Conservation (phyloP, 2,329 filamentous ascomycete species). For the Bimuria novae-zelandiae region DNA sequence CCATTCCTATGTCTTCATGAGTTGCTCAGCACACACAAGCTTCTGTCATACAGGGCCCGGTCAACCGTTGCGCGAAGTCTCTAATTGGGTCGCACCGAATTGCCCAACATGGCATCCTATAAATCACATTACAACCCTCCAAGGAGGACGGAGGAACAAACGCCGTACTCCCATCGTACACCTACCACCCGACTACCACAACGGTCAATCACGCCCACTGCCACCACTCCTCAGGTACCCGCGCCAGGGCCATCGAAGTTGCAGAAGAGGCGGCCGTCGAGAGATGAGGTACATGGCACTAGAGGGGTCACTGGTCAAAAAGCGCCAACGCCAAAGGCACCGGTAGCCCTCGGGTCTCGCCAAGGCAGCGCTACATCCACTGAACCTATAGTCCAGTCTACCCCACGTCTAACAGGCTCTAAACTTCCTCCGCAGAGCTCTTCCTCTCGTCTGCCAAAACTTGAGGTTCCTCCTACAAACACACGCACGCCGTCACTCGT, state of each 20-base stretch:
- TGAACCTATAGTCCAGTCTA: slow-evolving; percentile 25
- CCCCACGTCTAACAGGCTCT: slow-evolving; percentile 22
- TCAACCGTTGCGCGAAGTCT: slow-evolving; percentile 28
- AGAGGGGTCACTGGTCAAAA: slow-evolving; percentile 25
- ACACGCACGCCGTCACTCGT: slow-evolving; percentile 54
- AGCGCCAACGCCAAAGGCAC: slow-evolving; percentile 21
- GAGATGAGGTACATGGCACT: slow-evolving; percentile 33
- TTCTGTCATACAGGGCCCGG: slow-evolving; percentile 36
- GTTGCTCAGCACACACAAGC: slow-evolving; percentile 42
- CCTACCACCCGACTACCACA: slow-evolving; percentile 44
- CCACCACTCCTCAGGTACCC: slow-evolving; percentile 33
- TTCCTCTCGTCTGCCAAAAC: slow-evolving; percentile 42
- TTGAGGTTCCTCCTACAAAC: slow-evolving; percentile 37
- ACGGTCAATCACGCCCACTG: slow-evolving; percentile 41
- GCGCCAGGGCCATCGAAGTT: slow-evolving; percentile 37
- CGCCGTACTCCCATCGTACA: slow-evolving; percentile 30
- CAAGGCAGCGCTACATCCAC: slow-evolving; percentile 29
- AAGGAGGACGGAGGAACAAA: slow-evolving; percentile 37
- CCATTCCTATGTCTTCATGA: slow-evolving; percentile 48
- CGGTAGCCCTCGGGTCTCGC: slow-evolving; percentile 22
- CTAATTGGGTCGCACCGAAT: slow-evolving; percentile 41
- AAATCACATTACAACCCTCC: slow-evolving; percentile 44
- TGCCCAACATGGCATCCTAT: slow-evolving; percentile 49
- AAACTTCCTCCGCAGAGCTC: slow-evolving; percentile 30
- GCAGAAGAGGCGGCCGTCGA: slow-evolving; percentile 41